Evolutionary conservation across 2,329 filamentous ascomycete genomes (phyloP).

Genomic region (Arthrobotrys iridis): DNA sequence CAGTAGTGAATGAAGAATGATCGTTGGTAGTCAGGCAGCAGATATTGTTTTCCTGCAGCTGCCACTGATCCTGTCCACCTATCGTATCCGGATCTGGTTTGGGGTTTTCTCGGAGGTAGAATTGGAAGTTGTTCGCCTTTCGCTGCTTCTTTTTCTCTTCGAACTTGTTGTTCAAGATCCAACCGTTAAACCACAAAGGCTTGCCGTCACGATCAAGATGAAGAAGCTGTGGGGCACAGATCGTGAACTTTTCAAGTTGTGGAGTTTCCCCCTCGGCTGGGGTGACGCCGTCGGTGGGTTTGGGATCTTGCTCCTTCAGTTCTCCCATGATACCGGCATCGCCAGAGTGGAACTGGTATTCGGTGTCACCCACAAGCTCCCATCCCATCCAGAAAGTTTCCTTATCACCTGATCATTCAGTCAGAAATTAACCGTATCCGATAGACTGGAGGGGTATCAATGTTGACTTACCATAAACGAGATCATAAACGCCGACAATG

Average conservation of each 20-base stretch:
- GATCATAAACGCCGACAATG: slow-evolving; percentile 63
- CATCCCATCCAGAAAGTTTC: slow-evolving; percentile 67
- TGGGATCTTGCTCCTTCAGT: slow-evolving; percentile 54
- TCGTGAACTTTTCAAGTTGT: slow-evolving; percentile 59
- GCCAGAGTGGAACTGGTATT: slow-evolving; percentile 64
- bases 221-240: slow-evolving; percentile 64
- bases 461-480: slow-evolving; percentile 62
- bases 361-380: slow-evolving; percentile 63
- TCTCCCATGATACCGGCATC: slow-evolving; percentile 61
- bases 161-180: slow-evolving; percentile 64
- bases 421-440: not conserved
- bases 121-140: slow-evolving; percentile 61
- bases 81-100: slow-evolving; percentile 48
- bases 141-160: slow-evolving; percentile 60
- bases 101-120: slow-evolving; percentile 60
- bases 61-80: slow-evolving; percentile 59
- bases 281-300: slow-evolving; percentile 3
- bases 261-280: slow-evolving; percentile 26
- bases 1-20: slow-evolving; percentile 56
- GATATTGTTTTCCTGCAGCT: slow-evolving; percentile 60
- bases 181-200: slow-evolving; percentile 66
- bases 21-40: slow-evolving; percentile 60
- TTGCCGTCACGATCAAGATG: slow-evolving; percentile 62
- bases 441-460: too few species aligned
- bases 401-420: slow-evolving; percentile 62